Base-by-base conservation (phyloP, 169 alveolate genomes). In the Babesia ovis region DNA sequence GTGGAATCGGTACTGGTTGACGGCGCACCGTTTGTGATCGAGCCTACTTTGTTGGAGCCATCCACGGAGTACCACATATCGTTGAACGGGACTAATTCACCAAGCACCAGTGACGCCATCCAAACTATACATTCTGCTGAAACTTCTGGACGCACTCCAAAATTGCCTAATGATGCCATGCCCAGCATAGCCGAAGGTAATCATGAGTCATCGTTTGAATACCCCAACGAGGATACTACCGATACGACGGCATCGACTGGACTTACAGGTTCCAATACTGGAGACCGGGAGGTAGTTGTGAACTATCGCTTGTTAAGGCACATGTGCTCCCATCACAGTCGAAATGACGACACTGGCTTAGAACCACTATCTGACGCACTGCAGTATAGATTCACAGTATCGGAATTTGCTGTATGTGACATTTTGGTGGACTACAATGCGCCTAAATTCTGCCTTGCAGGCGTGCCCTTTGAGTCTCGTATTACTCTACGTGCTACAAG, bases 1-100 rank as follows among this genome's bases (percentile, higher is more conserved):
- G n/a, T 64, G 42, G 61, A 45, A 2, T 14, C 48, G 34, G 74
- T 48, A 35, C 6, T 22, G 6, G 62, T 64, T 23, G 54, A 64
- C 37, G 61, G 37, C 20, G 12, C 50, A 6, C n/a, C 14, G 12
- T 4, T 64, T 11, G 61, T 64, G 22, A 46, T 5, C 34, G 74
- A 64, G 3, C 62, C 74, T 4, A 64, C 74, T 14, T 16, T 64
- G 61, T 35, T 64, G 62, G 74, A 50, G 45, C 41, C 51, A 25
- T 55, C 62, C 9, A 43, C 45, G 39, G n/a, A 20, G 6, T 64
- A 35, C 42, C 25, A 42, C 51, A 48, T 64, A 22, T 25, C 62
- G 20, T 5, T 64, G 14, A 14, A 39, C n/a, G n/a, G 14, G 8
- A 39, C 8, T 14, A 8, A 9, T 39, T 8, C 46, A 39, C 8